Conservation (phyloP, 164 flowering plant species). For the Kalanchoe fedtschenkoi region DNA sequence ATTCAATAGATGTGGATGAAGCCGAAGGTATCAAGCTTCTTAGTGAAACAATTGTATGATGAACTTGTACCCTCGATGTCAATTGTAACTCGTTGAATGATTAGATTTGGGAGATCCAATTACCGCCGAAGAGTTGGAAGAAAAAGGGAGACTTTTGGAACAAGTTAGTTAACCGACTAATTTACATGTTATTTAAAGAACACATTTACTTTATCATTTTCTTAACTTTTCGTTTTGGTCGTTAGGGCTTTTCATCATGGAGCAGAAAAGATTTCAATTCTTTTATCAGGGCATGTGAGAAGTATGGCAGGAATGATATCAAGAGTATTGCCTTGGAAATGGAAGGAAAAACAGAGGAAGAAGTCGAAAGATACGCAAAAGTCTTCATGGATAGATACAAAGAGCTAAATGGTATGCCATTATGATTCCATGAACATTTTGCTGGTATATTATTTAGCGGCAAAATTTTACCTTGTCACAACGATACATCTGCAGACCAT, state of each 20-base stretch:
- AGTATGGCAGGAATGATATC: constrained; percentile 85
- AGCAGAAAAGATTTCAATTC: constrained; percentile 90
- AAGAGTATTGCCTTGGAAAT: constrained; percentile 79
- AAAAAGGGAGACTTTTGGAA: constrained; percentile 74
- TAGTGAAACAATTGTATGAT: background rate
- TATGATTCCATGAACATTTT: background rate
- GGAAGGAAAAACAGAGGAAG: constrained; percentile 94
- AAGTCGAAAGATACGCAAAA: constrained; percentile 89
- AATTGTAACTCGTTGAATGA: constrained; percentile 9
- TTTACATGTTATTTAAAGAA: no score
- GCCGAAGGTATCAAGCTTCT: constrained; percentile 58
- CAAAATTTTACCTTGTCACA: no score
- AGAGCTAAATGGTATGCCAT: constrained; percentile 69
- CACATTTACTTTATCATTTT: no score
- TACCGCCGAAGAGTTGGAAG: constrained; percentile 91
- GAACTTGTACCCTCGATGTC: background rate
- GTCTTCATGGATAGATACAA: constrained; percentile 89
- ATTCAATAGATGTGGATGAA: constrained; percentile 86
- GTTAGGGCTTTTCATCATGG: no score
- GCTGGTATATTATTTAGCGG: no score
- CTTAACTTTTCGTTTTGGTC: no score
- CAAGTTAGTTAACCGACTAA: constrained; percentile 31
- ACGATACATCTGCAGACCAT: constrained; percentile 54
- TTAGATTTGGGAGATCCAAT: constrained; percentile 66
- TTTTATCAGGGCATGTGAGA: constrained; percentile 96